These are phyloP conservation scores for Chloranthus sessilifolius DNA, from an alignment of 164 flowering plant genomes.

Conservation along the genomic window DNA sequence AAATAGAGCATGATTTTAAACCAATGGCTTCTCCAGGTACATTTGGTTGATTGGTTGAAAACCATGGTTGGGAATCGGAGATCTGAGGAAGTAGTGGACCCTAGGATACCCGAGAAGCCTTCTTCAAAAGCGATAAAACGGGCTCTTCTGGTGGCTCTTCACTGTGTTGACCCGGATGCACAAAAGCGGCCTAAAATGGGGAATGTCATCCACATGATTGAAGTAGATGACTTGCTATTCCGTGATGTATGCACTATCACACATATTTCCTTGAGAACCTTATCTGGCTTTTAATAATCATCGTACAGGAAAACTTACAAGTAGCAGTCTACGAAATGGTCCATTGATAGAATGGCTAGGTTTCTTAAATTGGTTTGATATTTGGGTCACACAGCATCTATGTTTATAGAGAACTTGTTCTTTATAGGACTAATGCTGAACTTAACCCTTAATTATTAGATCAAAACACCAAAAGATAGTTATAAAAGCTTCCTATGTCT, in stretches of 20 bases:
- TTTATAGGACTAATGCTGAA: no score
- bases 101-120: constrained; percentile 77
- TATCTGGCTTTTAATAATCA: background rate
- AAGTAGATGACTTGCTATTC: constrained; percentile 71
- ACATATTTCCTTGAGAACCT: background rate
- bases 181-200: constrained; percentile 98
- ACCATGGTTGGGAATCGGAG: constrained; percentile 68
- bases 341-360: background rate
- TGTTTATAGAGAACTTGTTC: no score
- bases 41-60: constrained; percentile 93
- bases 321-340: background rate
- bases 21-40: constrained; percentile 41
- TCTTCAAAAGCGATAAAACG: constrained; percentile 82
- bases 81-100: constrained; percentile 85
- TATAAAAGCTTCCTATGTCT: no score
- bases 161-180: constrained; percentile 96
- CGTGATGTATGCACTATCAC: constrained; percentile 50
- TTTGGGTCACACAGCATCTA: no score
- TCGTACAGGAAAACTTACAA: background rate
- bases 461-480: no score
- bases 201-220: constrained; percentile 94
- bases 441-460: no score
- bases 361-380: no score
- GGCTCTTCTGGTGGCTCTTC: constrained; percentile 68
- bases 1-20: background rate